Evolutionary conservation across 75 land plant genomes (phyloP).

Genomic region (Pinus tabuliformis): DNA sequence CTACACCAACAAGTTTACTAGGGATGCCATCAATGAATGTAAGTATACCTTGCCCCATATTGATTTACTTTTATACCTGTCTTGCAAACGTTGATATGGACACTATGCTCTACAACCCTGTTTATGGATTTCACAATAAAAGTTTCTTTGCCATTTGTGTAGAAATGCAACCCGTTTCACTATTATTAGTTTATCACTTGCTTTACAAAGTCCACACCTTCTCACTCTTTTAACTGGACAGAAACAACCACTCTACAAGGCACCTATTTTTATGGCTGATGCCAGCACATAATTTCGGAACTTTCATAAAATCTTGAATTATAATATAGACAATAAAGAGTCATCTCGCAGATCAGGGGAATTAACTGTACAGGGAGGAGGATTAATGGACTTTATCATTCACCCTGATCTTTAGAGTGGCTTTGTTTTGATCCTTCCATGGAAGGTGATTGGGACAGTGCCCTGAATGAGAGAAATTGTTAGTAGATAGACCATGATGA

Average conservation of each 20-base stretch:
- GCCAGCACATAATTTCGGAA: not conserved
- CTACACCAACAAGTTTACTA: not conserved
- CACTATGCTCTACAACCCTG: not conserved
- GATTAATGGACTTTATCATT: too few relatives aligned
- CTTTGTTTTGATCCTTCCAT: too few relatives aligned
- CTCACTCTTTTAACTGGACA: not conserved
- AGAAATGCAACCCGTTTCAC: not conserved
- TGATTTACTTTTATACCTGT: not conserved
- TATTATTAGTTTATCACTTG: not conserved
- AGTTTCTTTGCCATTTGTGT: not conserved
- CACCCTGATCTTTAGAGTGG: too few relatives aligned
- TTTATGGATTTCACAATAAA: not conserved
- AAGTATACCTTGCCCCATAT: not conserved
- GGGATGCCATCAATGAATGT: too few relatives aligned
- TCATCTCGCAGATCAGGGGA: not conserved
- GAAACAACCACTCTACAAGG: not conserved
- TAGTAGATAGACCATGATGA: too few relatives aligned
- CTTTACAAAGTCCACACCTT: not conserved
- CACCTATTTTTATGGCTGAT: not conserved
- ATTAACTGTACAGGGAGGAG: not conserved
- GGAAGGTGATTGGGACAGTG: too few relatives aligned
- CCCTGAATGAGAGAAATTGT: too few relatives aligned
- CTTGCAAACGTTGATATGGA: not conserved
- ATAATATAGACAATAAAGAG: too few relatives aligned
- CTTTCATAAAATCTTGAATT: too few relatives aligned